These are phyloP conservation scores for Pachyrhizus erosus DNA, from an alignment of 306 rosid genomes.

Conservation along the genomic window DNA sequence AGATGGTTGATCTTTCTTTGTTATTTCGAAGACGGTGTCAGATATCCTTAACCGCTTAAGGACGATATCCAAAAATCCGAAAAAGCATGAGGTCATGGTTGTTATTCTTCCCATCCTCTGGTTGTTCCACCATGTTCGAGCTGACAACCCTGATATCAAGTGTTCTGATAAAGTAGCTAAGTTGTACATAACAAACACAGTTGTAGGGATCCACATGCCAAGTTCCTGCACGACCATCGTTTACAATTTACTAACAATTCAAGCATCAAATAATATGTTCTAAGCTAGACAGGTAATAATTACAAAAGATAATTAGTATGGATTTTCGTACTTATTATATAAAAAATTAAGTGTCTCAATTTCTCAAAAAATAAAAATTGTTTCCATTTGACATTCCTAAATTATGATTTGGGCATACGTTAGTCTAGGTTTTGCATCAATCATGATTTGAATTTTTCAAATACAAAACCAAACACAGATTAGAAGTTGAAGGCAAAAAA, in stretches of 20 bases:
- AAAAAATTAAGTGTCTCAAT: too few relatives aligned
- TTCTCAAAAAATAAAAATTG: too few relatives aligned
- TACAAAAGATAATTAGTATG: neutral
- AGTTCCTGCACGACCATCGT: conserved; percentile 36
- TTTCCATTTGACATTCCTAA: neutral
- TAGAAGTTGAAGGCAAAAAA: neutral
- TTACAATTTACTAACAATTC: too few relatives aligned
- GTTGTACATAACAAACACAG: conserved; percentile 40
- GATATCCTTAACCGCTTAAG: conserved; percentile 50
- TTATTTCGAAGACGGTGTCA: conserved; percentile 62
- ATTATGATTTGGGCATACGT: neutral
- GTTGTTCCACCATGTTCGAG: conserved; percentile 83
- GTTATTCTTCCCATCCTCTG: conserved; percentile 60
- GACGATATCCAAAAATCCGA: conserved; percentile 50
- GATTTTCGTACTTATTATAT: neutral
- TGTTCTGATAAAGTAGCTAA: conserved; percentile 42
- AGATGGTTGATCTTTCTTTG: conserved; percentile 54
- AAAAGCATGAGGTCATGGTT: conserved; percentile 53
- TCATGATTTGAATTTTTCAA: neutral
- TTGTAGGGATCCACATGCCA: conserved; percentile 42
- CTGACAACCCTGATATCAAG: conserved; percentile 52
- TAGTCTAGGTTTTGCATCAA: neutral
- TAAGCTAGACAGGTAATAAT: too few relatives aligned
- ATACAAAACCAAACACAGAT: neutral
- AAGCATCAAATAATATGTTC: too few relatives aligned